Evolutionary conservation across 257 asterid genomes (phyloP).

Genomic region (Handroanthus guayacan): DNA sequence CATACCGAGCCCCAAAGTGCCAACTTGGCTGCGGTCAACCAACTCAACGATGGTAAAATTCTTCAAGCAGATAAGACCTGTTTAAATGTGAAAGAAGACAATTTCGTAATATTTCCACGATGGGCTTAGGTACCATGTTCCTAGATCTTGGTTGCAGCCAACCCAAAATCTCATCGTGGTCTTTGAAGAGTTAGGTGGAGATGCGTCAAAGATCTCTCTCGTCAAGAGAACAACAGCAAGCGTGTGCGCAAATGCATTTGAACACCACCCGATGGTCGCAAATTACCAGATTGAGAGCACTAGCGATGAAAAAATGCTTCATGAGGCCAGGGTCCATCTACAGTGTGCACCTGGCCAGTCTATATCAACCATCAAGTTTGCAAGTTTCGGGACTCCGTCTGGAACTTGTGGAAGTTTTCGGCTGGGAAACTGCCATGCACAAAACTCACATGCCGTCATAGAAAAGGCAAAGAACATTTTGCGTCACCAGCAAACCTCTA

Average conservation of each 20-base stretch:
- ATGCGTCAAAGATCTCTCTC: constrained; percentile 55
- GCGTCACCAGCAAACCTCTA: neutral
- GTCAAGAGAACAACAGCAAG: constrained; percentile 48
- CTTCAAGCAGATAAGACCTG: neutral
- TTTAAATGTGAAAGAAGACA: no score
- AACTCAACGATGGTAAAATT: constrained; percentile 66
- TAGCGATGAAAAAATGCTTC: constrained; percentile 41
- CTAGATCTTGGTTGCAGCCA: constrained; percentile 77
- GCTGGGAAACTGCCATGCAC: constrained; percentile 57
- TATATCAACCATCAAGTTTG: constrained; percentile 59
- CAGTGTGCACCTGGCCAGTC: constrained; percentile 50
- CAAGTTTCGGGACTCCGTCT: constrained; percentile 64
- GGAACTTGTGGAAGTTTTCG: constrained; percentile 60
- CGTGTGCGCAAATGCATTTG: constrained; percentile 48
- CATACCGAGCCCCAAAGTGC: constrained; percentile 60
- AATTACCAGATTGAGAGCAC: constrained; percentile 44
- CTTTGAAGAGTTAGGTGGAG: constrained; percentile 73
- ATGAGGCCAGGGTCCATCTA: constrained; percentile 49
- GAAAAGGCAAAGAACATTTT: constrained; percentile 48
- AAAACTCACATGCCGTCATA: constrained; percentile 46
- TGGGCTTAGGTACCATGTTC: constrained; percentile 76
- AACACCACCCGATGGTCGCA: constrained; percentile 48
- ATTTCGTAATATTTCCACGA: neutral
- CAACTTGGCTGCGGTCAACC: constrained; percentile 71
- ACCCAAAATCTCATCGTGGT: constrained; percentile 57